Evolutionary conservation across 768 basidiomycete species (phyloP).

Genomic region (Chlorophyllum brunneum): DNA sequence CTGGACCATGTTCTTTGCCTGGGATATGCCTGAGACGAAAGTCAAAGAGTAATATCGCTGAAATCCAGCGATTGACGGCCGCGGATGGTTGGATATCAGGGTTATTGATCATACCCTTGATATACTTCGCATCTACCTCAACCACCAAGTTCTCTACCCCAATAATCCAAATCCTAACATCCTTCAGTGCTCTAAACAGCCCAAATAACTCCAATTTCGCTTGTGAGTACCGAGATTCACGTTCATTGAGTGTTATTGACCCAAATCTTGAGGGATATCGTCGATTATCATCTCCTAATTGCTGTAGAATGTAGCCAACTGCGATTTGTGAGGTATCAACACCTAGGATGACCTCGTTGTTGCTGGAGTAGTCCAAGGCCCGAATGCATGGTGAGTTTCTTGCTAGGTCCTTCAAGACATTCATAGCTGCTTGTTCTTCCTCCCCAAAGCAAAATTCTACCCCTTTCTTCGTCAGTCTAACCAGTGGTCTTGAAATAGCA

Average conservation of each 20-base stretch:
- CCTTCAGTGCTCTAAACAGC: slow-evolving; percentile 20
- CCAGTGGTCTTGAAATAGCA: too few relatives aligned
- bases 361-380: slow-evolving; percentile 13
- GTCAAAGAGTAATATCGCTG: background rate
- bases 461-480: slow-evolving; percentile 19
- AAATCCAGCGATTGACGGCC: background rate
- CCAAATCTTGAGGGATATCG: slow-evolving; percentile 17
- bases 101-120: slow-evolving; percentile 28
- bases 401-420: slow-evolving; percentile 3
- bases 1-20: too few relatives aligned
- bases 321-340: slow-evolving; percentile 19
- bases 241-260: slow-evolving; percentile 20
- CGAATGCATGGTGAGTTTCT: slow-evolving; percentile 8
- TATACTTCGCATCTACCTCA: slow-evolving; percentile 29
- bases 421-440: background rate
- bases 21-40: too few relatives aligned
- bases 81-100: slow-evolving; percentile 23
- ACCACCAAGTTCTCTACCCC: too few relatives aligned
- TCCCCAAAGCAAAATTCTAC: slow-evolving; percentile 19
- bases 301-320: slow-evolving; percentile 14
- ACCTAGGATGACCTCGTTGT: slow-evolving; percentile 15
- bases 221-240: slow-evolving; percentile 23
- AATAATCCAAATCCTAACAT: too few relatives aligned
- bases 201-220: slow-evolving; percentile 33
- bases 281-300: slow-evolving; percentile 8